A percentile compares a stretch with the other conserved stretches of the same genome.
phyloP scores from a whole-genome alignment of 1,284 basidiomycete genomes.

The Ustilago bromivora region DNA sequence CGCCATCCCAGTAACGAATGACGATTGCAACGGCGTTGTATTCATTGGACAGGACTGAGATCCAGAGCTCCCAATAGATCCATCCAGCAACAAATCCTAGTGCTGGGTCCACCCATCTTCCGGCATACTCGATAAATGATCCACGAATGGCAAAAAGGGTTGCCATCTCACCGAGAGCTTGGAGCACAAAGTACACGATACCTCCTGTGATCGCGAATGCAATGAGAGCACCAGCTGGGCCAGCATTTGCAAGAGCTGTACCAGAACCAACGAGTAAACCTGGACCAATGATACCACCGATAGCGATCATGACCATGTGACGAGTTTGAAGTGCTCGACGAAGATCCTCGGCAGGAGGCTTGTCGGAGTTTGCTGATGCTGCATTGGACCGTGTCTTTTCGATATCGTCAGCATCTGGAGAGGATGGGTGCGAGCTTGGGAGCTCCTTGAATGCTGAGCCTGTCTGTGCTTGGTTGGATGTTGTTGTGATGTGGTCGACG shows the following conservation, averaged over 20 bases:
- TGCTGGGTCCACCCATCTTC: conserved; percentile 82
- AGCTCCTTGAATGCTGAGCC: conserved; percentile 24
- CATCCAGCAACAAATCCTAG: conserved; percentile 75
- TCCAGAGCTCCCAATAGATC: conserved; percentile 68
- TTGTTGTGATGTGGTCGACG: conserved; percentile 10
- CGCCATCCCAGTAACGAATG: conserved; percentile 46
- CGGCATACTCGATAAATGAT: conserved; percentile 83
- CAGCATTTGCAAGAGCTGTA: conserved; percentile 44
- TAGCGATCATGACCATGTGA: conserved; percentile 60
- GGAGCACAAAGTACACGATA: conserved; percentile 55
- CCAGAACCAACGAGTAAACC: conserved; percentile 58
- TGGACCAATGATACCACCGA: conserved; percentile 62
- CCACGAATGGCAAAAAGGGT: conserved; percentile 75
- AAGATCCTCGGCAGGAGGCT: conserved; percentile 31
- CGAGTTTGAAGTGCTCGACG: conserved; percentile 50
- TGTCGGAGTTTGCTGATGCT: background rate
- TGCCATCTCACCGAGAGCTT: conserved; percentile 52
- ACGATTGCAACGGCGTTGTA: conserved; percentile 50
- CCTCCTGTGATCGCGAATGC: conserved; percentile 52
- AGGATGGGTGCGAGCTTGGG: conserved; percentile 14
- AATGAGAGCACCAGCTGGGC: conserved; percentile 52
- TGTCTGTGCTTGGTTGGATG: background rate
- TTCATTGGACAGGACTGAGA: conserved; percentile 50
- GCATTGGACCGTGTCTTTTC: conserved; percentile 18
- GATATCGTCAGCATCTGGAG: conserved; percentile 26